These are phyloP conservation scores for Phaeolepiota aurea DNA, from an alignment of 768 basidiomycete genomes.

Conservation along the genomic window DNA sequence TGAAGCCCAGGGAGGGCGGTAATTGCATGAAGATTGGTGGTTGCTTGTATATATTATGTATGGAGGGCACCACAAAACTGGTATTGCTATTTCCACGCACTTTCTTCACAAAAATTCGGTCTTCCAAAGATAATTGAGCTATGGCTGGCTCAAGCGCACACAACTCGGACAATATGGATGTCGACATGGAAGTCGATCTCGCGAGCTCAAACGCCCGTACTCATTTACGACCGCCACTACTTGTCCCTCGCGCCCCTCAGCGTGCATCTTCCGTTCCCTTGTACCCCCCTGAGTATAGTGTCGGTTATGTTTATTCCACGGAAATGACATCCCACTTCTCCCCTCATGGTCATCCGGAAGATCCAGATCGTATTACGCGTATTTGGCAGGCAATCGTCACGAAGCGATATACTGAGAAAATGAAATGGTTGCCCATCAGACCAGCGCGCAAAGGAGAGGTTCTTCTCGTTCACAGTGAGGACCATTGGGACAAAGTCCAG, in stretches of 20 bases:
- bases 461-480: constrained; percentile 82
- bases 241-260: constrained; percentile 11
- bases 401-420: constrained; percentile 52
- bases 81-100: no score
- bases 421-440: constrained; percentile 74
- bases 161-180: constrained; percentile 9
- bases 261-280: constrained; percentile 39
- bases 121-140: no score
- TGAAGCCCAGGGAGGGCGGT: no score
- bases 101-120: no score
- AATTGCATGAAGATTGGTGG: no score
- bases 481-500: constrained; percentile 87
- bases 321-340: constrained; percentile 84
- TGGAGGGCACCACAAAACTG: no score
- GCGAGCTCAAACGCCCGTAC: not conserved
- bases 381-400: constrained; percentile 64
- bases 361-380: constrained; percentile 77
- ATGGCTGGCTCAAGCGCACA: not conserved
- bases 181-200: constrained; percentile 10
- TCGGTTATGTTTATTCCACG: constrained; percentile 81
- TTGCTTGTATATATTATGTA: no score
- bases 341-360: constrained; percentile 48
- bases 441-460: constrained; percentile 72
- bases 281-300: constrained; percentile 30
- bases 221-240: not conserved